phyloP scores from a whole-genome alignment of 2,329 filamentous ascomycete genomes.

The Aureobasidium melanogenum region DNA sequence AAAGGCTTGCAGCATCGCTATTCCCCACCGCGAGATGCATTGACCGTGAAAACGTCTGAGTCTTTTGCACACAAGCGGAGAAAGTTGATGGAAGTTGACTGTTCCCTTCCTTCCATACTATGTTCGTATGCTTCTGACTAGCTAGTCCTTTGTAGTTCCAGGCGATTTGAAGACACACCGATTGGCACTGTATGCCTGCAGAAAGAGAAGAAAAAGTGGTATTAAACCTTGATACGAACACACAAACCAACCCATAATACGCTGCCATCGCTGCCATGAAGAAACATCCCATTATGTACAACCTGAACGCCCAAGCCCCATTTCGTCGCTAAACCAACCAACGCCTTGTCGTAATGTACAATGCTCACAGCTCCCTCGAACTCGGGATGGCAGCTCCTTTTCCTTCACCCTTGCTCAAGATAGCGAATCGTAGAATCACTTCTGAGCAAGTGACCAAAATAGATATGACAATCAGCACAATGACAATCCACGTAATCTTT shows the following conservation, averaged over 20 bases:
- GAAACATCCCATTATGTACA: slow-evolving; percentile 3
- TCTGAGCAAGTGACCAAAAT: slow-evolving; percentile 88
- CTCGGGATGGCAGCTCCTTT: background rate
- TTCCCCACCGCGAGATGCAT: no score
- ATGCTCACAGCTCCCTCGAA: slow-evolving; percentile 4
- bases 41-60: no score
- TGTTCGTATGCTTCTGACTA: no score
- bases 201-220: background rate
- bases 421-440: slow-evolving; percentile 75
- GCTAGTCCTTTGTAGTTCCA: no score
- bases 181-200: background rate
- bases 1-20: background rate
- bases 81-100: no score
- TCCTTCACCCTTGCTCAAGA: slow-evolving; percentile 40
- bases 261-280: background rate
- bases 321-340: background rate
- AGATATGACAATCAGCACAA: slow-evolving; percentile 81
- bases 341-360: background rate
- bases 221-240: background rate
- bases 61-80: no score
- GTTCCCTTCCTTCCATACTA: no score
- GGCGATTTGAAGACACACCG: no score
- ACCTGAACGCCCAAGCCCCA: background rate
- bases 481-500: slow-evolving; percentile 94
- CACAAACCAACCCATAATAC: background rate